Conservation (phyloP, 139 green algal species). For the Coccomyxa sp. region DNA sequence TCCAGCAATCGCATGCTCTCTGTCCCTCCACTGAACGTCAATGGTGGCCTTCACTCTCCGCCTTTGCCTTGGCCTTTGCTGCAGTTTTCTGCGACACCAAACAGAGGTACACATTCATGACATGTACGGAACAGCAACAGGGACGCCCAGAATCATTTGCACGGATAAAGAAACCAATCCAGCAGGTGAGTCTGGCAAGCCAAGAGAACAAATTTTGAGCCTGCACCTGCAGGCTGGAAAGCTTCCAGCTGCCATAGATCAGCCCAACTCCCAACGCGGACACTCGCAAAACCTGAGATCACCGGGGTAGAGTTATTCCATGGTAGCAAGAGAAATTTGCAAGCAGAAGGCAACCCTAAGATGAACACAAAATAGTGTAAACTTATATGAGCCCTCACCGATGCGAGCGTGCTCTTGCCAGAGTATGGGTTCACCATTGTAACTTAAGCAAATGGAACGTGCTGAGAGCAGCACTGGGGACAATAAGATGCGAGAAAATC, state of each 20-base stretch:
- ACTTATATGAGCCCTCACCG: constrained; percentile 10
- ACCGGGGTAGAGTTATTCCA: neutral
- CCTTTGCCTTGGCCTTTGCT: neutral
- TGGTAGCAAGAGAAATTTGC: neutral
- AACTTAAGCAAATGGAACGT: no score
- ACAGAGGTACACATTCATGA: no score
- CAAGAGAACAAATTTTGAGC: no score
- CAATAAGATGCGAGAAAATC: no score
- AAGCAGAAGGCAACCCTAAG: neutral
- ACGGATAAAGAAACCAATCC: no score
- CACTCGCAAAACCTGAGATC: constrained; percentile 38
- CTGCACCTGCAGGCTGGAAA: constrained; percentile 32
- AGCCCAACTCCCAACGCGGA: constrained; percentile 33
- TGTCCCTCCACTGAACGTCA: neutral
- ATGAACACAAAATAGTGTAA: no score
- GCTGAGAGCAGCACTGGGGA: no score
- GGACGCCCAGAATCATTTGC: no score
- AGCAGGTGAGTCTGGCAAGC: no score
- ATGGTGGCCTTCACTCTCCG: neutral
- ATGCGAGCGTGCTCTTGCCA: constrained; percentile 35
- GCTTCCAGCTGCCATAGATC: constrained; percentile 43
- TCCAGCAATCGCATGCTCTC: no score
- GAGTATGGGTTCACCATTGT: constrained; percentile 43
- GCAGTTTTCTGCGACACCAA: neutral
- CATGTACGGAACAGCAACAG: no score